These are phyloP conservation scores for Fusarium hainanense DNA, from an alignment of 2,329 filamentous ascomycete genomes.

Conservation along the genomic window DNA sequence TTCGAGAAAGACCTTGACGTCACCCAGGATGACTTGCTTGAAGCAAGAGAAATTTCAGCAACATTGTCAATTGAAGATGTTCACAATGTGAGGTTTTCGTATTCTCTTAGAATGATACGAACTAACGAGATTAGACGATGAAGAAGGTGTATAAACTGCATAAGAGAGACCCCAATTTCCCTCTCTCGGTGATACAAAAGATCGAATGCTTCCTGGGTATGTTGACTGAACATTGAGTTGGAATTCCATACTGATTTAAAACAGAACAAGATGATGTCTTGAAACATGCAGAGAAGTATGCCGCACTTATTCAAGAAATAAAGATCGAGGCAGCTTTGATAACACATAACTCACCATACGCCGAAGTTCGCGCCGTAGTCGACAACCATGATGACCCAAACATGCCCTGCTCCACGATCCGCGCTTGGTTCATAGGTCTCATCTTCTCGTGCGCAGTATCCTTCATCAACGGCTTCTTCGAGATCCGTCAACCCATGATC, in stretches of 20 bases:
- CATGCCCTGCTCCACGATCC: constrained; percentile 65
- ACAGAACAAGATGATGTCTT: constrained; percentile 44
- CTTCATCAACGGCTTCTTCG: constrained; percentile 68
- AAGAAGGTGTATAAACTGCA: constrained; percentile 50
- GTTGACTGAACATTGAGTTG: constrained; percentile 6
- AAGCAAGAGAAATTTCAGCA: constrained; percentile 54
- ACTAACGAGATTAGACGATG: constrained; percentile 47
- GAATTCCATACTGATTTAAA: too few relatives aligned
- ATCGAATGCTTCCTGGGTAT: constrained; percentile 53
- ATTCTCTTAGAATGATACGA: fast-evolving
- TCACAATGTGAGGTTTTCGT: constrained; percentile 38
- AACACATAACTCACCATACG: constrained; percentile 64
- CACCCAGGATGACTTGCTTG: constrained; percentile 58
- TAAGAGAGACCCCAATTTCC: constrained; percentile 54
- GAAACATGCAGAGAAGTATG: constrained; percentile 52
- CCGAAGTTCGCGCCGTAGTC: constrained; percentile 65
- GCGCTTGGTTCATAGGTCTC: constrained; percentile 65
- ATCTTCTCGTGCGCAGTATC: constrained; percentile 60
- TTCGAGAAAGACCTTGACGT: constrained; percentile 48
- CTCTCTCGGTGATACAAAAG: constrained; percentile 49
- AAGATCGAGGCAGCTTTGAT: constrained; percentile 64
- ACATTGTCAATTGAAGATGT: constrained; percentile 51
- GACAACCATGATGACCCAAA: constrained; percentile 63
- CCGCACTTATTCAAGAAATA: constrained; percentile 59
- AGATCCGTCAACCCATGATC: constrained; percentile 66